Base-by-base conservation (phyloP, 805 yeast genomes). In the Ascoidea rubescens region DNA sequence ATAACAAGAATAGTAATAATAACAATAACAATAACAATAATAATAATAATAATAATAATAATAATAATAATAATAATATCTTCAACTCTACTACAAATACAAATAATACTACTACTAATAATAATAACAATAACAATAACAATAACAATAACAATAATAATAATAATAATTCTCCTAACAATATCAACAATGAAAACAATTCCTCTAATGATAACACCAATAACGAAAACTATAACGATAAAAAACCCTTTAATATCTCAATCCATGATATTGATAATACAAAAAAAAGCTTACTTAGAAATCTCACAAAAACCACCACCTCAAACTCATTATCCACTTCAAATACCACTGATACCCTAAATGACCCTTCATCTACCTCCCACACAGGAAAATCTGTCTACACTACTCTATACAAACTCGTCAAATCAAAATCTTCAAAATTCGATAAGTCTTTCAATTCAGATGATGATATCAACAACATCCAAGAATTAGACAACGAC, bases 401-500 rank as follows among this genome's bases (percentile, higher is more conserved):
- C 58, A 71, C 81, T 3, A 71, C 87, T 0, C 66, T 82, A 31
- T 80, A 80, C 61, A 79, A 78, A 58, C 63, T 81, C 52, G 80
- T 79, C 42, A 75, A 71, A 67, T 65, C 56, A 59, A 50, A 52
- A 54, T 47, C 51, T 16, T 32, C 43, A 44, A 49, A 52, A 37
- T 48, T 56, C 44, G 33, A 42, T 14, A 50, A 50, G 48, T 47
- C 47, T 7, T 47, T 45, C 12, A 46, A 47, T 12, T 16, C 48
- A 16, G 48, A 55, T 14, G 51, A 47, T 14, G 51, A 48, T n/a
- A 47, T 50, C 16, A 50, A 52, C 3, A 56, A 57, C 21, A 45
- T 52, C 31, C 54, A 50, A 44, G 58, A 49, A n/a, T 32, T 12
- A 31, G 47, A 45, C 16, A 21, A 55, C 16, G 47, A 45, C 51